phyloP scores from a whole-genome alignment of 352 stramenopile species.

The Stephanocyclus meneghinianus region DNA sequence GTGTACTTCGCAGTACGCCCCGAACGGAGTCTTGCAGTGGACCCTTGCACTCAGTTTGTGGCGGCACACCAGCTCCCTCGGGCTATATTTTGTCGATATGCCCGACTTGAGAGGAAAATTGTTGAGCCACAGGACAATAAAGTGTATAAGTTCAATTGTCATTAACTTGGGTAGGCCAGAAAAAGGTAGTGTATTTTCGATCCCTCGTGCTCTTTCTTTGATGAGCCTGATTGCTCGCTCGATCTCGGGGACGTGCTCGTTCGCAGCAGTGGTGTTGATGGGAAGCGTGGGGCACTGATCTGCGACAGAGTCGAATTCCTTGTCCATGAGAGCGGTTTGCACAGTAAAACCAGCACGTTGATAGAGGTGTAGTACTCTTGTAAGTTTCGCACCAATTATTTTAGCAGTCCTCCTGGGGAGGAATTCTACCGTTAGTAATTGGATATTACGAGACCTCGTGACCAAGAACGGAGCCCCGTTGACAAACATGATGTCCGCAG shows the following conservation, averaged over 20 bases:
- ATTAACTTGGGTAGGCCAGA: conserved; percentile 29
- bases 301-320: conserved; percentile 25
- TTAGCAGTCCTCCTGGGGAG: background rate
- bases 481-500: no score
- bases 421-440: conserved; percentile 46
- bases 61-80: conserved; percentile 31
- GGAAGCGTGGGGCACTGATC: background rate
- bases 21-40: conserved; percentile 49
- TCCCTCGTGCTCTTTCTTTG: conserved; percentile 22
- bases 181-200: conserved; percentile 30
- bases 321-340: conserved; percentile 4
- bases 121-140: conserved; percentile 51
- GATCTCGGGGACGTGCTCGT: conserved; percentile 25
- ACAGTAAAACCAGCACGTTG: background rate
- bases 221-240: conserved; percentile 19
- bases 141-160: conserved; percentile 29
- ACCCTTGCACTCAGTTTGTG: conserved; percentile 28
- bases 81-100: conserved; percentile 21
- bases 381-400: background rate
- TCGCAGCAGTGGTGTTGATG: conserved; percentile 8
- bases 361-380: conserved; percentile 4
- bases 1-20: conserved; percentile 42
- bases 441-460: no score
- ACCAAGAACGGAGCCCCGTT: conserved; percentile 20
- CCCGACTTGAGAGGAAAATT: conserved; percentile 17